Evolutionary conservation across 1,139 yeast species (phyloP).

Genomic region (Oligophagozyma castellii): DNA sequence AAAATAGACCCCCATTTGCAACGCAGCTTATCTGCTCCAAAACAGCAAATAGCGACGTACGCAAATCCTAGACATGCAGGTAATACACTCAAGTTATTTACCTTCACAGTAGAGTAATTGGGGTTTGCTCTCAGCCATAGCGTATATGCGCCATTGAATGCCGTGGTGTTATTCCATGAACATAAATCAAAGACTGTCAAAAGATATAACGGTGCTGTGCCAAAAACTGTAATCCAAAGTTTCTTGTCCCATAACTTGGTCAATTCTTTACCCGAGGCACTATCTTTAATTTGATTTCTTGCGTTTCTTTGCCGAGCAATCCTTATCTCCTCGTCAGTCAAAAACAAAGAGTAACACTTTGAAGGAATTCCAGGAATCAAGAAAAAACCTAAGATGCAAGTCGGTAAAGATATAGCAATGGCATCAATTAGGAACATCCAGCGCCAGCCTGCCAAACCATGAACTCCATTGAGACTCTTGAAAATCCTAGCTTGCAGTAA

Average conservation of each 20-base stretch:
- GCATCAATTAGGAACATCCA: slow-evolving; percentile 73
- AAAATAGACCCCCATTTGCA: slow-evolving; percentile 30
- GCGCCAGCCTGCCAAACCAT: slow-evolving; percentile 57
- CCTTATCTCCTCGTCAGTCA: slow-evolving; percentile 50
- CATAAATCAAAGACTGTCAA: slow-evolving; percentile 23
- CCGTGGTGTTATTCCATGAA: slow-evolving; percentile 27
- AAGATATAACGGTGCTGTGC: slow-evolving; percentile 23
- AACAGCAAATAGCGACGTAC: slow-evolving; percentile 23
- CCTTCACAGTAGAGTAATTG: slow-evolving; percentile 20
- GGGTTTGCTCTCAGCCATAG: slow-evolving; percentile 27
- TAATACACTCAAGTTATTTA: slow-evolving; percentile 24
- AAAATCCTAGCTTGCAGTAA: slow-evolving; percentile 43
- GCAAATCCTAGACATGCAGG: slow-evolving; percentile 27
- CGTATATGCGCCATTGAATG: slow-evolving; percentile 26
- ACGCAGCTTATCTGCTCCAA: slow-evolving; percentile 25
- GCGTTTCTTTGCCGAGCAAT: slow-evolving; percentile 45
- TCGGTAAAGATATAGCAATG: slow-evolving; percentile 39
- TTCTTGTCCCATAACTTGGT: slow-evolving; percentile 16
- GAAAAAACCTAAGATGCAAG: slow-evolving; percentile 42
- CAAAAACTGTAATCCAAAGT: slow-evolving; percentile 23
- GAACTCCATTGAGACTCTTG: slow-evolving; percentile 34
- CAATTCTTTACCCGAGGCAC: slow-evolving; percentile 12
- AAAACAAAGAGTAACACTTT: slow-evolving; percentile 35
- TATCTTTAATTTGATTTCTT: slow-evolving; percentile 24
- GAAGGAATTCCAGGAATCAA: slow-evolving; percentile 57